These are phyloP conservation scores for Phanerochaete carnosa DNA, from an alignment of 768 basidiomycete genomes.

Conservation along the genomic window DNA sequence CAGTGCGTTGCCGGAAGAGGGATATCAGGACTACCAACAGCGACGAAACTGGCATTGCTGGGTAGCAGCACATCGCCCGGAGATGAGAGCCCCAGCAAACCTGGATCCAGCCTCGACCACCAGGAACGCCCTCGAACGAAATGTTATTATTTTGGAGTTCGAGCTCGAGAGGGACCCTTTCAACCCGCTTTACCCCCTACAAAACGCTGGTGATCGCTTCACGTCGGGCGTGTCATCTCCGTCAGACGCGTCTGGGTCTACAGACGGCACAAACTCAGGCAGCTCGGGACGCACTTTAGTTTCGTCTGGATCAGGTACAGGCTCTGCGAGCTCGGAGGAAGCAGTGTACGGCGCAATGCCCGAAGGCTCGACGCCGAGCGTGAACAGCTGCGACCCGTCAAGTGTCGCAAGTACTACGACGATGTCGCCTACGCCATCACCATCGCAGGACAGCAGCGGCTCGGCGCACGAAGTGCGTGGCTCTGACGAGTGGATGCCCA, in stretches of 20 bases:
- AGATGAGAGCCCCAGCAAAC: constrained; percentile 22
- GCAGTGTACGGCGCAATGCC: constrained; percentile 12
- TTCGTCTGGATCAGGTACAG: constrained; percentile 7
- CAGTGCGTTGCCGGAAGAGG: constrained; percentile 32
- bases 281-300: constrained; percentile 26
- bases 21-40: constrained; percentile 25
- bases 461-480: constrained; percentile 19
- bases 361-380: constrained; percentile 9
- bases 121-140: constrained; percentile 14
- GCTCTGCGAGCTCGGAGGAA: constrained; percentile 7
- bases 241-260: constrained; percentile 19
- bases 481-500: constrained; percentile 40
- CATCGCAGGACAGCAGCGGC: not conserved
- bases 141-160: constrained; percentile 71
- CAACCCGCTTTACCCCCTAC: constrained; percentile 66
- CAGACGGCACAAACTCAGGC: constrained; percentile 8
- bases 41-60: constrained; percentile 64
- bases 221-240: constrained; percentile 26
- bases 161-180: constrained; percentile 68
- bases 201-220: constrained; percentile 4
- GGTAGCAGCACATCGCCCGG: constrained; percentile 62
- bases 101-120: not conserved
- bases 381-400: constrained; percentile 4
- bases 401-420: not conserved
- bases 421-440: constrained; percentile 3